Percentiles rank a stretch among this genome's conserved stretches.
Evolutionary conservation across 139 green algal genomes (phyloP).

Genomic region (Chlamydomonas sp.): DNA sequence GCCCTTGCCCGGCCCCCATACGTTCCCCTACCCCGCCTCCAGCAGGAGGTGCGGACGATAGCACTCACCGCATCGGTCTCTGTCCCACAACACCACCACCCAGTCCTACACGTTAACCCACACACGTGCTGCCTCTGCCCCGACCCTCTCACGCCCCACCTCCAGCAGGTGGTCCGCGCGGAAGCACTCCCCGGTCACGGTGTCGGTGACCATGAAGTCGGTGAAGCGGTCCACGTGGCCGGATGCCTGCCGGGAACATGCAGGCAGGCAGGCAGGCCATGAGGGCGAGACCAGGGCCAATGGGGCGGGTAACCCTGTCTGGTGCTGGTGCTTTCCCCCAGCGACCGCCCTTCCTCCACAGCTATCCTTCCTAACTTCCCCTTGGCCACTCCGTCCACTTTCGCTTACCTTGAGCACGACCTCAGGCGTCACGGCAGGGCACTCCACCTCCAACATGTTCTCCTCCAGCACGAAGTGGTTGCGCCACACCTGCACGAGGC

Average conservation of each 20-base stretch:
- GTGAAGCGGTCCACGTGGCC: slow-evolving; percentile 99
- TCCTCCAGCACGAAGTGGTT: slow-evolving; percentile 99
- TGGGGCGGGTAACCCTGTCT: neutral
- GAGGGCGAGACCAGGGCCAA: neutral
- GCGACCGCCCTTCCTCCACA: too few species aligned
- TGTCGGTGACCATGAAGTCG: slow-evolving; percentile 98
- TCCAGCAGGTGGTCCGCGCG: slow-evolving; percentile 97
- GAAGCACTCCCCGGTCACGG: slow-evolving; percentile 89
- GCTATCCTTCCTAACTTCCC: neutral
- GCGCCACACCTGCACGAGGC: slow-evolving; percentile 73
- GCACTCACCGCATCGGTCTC: too few species aligned
- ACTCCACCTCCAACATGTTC: slow-evolving; percentile 99
- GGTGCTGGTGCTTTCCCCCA: neutral
- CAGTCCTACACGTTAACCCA: too few species aligned
- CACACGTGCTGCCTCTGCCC: neutral
- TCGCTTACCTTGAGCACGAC: slow-evolving; percentile 76
- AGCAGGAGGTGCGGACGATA: too few species aligned
- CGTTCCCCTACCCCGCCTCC: too few species aligned
- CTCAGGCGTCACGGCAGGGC: slow-evolving; percentile 96
- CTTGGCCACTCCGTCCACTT: neutral
- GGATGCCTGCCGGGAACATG: slow-evolving; percentile 67
- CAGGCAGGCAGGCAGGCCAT: neutral
- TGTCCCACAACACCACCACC: too few species aligned
- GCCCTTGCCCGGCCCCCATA: too few species aligned
- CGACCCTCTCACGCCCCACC: neutral